Base-by-base conservation (phyloP, 2,329 filamentous ascomycete species). In the Alternaria triticimaculans region DNA sequence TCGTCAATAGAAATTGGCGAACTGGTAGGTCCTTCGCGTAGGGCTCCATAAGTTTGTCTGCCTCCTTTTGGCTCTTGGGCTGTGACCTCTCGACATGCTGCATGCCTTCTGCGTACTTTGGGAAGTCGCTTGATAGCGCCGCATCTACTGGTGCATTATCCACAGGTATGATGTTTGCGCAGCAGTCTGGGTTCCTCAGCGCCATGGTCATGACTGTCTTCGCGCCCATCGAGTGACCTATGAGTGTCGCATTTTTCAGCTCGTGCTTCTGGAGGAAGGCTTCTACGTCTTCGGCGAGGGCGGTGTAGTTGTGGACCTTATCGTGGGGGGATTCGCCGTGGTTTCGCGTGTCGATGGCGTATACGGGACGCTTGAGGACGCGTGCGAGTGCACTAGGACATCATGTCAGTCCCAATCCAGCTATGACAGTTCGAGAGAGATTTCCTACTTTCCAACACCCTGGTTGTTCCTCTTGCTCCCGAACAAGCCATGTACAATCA, bases 161-260 rank as follows among this genome's bases (percentile, higher is more conserved):
- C 12, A 98, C 94, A 2, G 93, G 87, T 26, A 97, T 87, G 55
- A 98, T 83, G 71, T 90, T 88, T 15, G 86, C 84, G 62, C 97
- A 86, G 3, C 89, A 82, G 6, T 87, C 83, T 0, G 93, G 92
- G 1, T 88, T 86, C 46, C 87, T 84, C 37, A 98, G 87, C 4
- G 93, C 93, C 62, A 97, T 84, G 0, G 91, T 85, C 95, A 98
- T 97, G 72, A 93, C 93, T 2, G 91, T 90, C 84, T 98, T 98
- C 50, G 95, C 95, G 67, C 96, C 95, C 95, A 98, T 98, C 2
- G 93, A 97, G 81, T 98, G 96, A 0, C 95, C 95, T 73, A 98
- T 96, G 26, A 98, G 82, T 0, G 92, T 93, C 2, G 90, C 85
- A 26, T 91, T 83, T 48, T 86, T 82, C n/a, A 97, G 82, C 4